These are phyloP conservation scores for Metarhizium anisopliae DNA, from an alignment of 2,329 filamentous ascomycete genomes.

Conservation along the genomic window DNA sequence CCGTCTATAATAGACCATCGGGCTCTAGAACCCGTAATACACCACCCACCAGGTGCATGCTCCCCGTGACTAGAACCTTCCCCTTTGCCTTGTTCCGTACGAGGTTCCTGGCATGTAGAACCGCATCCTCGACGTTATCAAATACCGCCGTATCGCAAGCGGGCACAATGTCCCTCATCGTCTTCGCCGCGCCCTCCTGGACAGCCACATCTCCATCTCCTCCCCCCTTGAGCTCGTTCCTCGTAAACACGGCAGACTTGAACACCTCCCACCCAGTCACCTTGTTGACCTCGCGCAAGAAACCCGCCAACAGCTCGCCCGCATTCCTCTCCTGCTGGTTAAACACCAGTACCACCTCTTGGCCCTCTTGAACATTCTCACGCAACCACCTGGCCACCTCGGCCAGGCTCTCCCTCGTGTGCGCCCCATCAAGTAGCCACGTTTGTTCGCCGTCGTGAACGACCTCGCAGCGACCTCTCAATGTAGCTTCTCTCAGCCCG, in stretches of 20 bases:
- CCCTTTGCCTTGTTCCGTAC: conserved; percentile 23
- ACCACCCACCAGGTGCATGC: conserved; percentile 75
- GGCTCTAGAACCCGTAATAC: conserved; percentile 62
- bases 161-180: conserved; percentile 49
- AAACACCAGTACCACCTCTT: conserved; percentile 60
- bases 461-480: conserved; percentile 72
- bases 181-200: conserved; percentile 56
- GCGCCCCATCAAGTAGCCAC: conserved; percentile 83
- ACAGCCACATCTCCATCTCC: conserved; percentile 38
- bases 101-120: conserved; percentile 44
- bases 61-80: conserved; percentile 66
- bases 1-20: conserved; percentile 23
- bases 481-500: conserved; percentile 57
- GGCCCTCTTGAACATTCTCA: conserved; percentile 26
- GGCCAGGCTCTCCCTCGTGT: conserved; percentile 75
- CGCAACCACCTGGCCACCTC: conserved; percentile 73
- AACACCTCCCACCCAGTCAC: conserved; percentile 42
- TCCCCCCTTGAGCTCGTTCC: conserved; percentile 45
- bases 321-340: conserved; percentile 88
- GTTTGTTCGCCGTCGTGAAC: conserved; percentile 42
- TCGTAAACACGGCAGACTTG: conserved; percentile 68
- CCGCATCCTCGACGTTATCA: conserved; percentile 64
- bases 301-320: conserved; percentile 48
- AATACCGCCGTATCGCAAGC: conserved; percentile 36
- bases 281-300: conserved; percentile 47